Evolutionary conservation across 1,284 basidiomycete species (phyloP).

Genomic region (Pyrrhoderma lamaoense): DNA sequence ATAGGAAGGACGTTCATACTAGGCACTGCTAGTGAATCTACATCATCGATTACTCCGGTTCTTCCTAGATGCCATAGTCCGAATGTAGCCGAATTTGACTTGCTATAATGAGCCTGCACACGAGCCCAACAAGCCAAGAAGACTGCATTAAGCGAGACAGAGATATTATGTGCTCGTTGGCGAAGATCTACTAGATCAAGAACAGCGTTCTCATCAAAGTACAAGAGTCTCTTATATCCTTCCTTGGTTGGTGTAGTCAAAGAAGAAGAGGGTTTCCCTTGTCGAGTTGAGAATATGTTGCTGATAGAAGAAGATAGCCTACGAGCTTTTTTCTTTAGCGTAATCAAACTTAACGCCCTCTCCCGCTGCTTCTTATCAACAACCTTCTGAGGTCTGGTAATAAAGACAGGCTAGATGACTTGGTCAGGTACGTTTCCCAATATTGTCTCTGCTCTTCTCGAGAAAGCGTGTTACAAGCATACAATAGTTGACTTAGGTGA

Average conservation of each 20-base stretch:
- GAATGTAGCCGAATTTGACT: constrained; percentile 30
- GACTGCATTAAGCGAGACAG: constrained; percentile 34
- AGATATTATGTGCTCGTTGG: constrained; percentile 26
- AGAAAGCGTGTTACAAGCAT: constrained; percentile 23
- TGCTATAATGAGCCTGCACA: constrained; percentile 32
- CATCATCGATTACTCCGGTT: constrained; percentile 28
- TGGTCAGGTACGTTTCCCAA: constrained; percentile 33
- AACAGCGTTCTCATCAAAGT: constrained; percentile 23
- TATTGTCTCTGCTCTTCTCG: constrained; percentile 32
- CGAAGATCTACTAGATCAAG: constrained; percentile 23
- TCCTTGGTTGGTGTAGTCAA: too few species aligned
- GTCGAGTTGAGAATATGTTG: too few species aligned
- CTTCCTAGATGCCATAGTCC: constrained; percentile 43
- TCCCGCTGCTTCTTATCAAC: background rate
- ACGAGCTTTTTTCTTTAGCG: too few species aligned
- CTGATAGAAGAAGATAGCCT: too few species aligned
- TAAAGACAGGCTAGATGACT: constrained; percentile 26
- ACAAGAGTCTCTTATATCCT: constrained; percentile 19
- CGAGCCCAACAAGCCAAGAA: constrained; percentile 41
- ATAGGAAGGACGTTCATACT: constrained; percentile 44
- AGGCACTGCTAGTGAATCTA: constrained; percentile 36
- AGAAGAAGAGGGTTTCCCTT: background rate
- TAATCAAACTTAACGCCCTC: background rate
- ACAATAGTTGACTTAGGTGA: constrained; percentile 30
- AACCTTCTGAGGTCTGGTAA: constrained; percentile 24